Percentiles rank a stretch among this genome's conserved stretches.
These are phyloP conservation scores for Kwoniella dejecticola DNA, from an alignment of 768 basidiomycete species.

Conservation along the genomic window DNA sequence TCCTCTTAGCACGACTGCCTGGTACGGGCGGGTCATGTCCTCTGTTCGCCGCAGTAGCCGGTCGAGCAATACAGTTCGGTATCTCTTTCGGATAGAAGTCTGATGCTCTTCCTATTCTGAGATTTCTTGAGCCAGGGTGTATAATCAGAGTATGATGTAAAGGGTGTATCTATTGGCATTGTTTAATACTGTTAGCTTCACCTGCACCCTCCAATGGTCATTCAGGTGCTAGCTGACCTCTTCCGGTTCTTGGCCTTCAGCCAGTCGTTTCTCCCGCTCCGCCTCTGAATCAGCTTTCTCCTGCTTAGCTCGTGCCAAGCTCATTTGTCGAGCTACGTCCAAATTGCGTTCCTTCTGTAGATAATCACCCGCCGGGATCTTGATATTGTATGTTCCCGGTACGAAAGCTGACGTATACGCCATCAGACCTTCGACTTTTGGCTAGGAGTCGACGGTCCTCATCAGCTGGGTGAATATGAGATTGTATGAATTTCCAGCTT, in stretches of 20 bases:
- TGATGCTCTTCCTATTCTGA: conserved; percentile 56
- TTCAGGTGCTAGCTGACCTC: conserved; percentile 24
- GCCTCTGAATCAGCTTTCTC: conserved; percentile 29
- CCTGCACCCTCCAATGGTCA: no score
- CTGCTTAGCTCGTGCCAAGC: conserved; percentile 26
- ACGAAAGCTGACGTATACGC: conserved; percentile 41
- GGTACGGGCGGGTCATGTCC: conserved; percentile 30
- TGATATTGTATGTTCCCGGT: conserved; percentile 45
- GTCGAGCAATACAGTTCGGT: conserved; percentile 52
- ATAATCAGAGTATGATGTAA: conserved; percentile 52
- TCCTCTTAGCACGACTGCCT: conserved; percentile 32
- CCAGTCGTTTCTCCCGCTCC: conserved; percentile 18
- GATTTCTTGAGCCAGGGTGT: conserved; percentile 57
- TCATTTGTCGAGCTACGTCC: conserved; percentile 41
- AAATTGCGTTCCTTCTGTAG: conserved; percentile 36
- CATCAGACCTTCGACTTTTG: conserved; percentile 35
- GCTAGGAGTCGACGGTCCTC: not conserved
- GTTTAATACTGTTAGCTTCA: no score
- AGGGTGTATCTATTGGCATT: conserved; percentile 20
- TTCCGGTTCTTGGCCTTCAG: conserved; percentile 17
- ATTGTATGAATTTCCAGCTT: conserved; percentile 6
- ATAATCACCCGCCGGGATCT: conserved; percentile 48
- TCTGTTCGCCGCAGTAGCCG: conserved; percentile 13
- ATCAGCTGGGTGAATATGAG: not conserved
- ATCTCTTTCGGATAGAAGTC: conserved; percentile 55